phyloP scores from a whole-genome alignment of 2,329 filamentous ascomycete genomes.

The Rutstroemia sp. region DNA sequence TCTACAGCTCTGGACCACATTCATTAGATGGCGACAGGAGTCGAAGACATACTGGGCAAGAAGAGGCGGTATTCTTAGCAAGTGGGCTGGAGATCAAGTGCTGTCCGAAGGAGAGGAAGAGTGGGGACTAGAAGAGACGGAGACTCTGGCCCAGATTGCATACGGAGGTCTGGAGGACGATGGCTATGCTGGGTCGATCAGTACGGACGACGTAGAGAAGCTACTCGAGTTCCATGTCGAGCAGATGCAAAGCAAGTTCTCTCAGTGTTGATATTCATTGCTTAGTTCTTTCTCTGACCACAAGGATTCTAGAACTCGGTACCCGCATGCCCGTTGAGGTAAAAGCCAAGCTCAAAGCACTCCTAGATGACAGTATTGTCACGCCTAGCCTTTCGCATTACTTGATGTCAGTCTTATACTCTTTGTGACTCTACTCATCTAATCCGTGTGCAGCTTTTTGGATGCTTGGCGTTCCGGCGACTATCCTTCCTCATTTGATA shows the following conservation, averaged over 20 bases:
- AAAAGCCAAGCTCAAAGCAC: constrained; percentile 59
- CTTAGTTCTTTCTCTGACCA: neutral
- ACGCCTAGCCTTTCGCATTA: constrained; percentile 71
- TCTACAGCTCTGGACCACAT: constrained; percentile 71
- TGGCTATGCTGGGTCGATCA: constrained; percentile 42
- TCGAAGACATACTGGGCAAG: constrained; percentile 57
- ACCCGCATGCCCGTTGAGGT: constrained; percentile 70
- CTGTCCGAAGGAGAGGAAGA: constrained; percentile 41
- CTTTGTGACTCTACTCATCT: constrained; percentile 7
- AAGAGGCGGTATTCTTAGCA: constrained; percentile 38
- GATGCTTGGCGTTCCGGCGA: constrained; percentile 90
- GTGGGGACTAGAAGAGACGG: constrained; percentile 42
- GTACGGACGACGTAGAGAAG: constrained; percentile 71
- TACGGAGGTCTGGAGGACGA: constrained; percentile 21
- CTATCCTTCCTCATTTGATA: constrained; percentile 83
- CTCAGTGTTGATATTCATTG: neutral
- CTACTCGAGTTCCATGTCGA: constrained; percentile 84
- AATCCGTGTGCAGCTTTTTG: constrained; percentile 55
- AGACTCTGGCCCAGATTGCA: constrained; percentile 30
- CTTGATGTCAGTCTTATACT: constrained; percentile 44
- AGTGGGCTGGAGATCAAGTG: constrained; percentile 52
- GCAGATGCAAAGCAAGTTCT: constrained; percentile 66
- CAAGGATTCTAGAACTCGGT: constrained; percentile 55
- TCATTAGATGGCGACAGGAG: constrained; percentile 72
- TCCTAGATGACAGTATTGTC: constrained; percentile 60